phyloP scores from a whole-genome alignment of 345 rosid species.

The Gossypium australe region DNA sequence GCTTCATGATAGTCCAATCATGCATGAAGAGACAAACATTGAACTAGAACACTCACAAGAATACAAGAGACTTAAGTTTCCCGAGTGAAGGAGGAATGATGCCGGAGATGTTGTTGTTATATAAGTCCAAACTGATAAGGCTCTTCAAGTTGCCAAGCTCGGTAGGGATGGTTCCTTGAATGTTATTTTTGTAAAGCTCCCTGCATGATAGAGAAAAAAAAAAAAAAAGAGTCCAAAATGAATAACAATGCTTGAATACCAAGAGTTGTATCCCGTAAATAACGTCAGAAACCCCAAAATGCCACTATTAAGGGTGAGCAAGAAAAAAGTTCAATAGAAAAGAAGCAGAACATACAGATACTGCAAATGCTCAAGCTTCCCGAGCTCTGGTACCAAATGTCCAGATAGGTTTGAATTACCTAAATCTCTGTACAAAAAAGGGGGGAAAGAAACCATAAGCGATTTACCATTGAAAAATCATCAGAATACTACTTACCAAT shows the following conservation, averaged over 20 bases:
- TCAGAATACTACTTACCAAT: background rate
- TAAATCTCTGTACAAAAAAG: slow-evolving; percentile 58
- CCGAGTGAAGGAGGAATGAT: slow-evolving; percentile 69
- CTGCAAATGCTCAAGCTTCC: slow-evolving; percentile 82
- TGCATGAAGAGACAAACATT: background rate
- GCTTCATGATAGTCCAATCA: background rate
- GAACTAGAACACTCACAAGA: slow-evolving; percentile 52
- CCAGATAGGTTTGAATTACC: slow-evolving; percentile 91
- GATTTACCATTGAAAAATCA: background rate
- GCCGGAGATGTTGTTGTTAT: slow-evolving; percentile 88
- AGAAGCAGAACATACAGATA: slow-evolving; percentile 58
- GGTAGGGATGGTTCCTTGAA: slow-evolving; percentile 69
- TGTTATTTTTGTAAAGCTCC: slow-evolving; percentile 91
- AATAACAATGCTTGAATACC: background rate
- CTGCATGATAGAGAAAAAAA: slow-evolving; percentile 27
- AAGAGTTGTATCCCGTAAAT: background rate
- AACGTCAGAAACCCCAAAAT: background rate
- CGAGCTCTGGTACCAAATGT: slow-evolving; percentile 80
- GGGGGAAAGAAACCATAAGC: background rate
- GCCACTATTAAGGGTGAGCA: background rate
- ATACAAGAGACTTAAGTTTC: slow-evolving; percentile 80
- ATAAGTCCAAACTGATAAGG: slow-evolving; percentile 94
- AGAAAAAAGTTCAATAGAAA: background rate
- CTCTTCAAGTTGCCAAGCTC: slow-evolving; percentile 84
- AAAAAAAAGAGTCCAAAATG: background rate